Evolutionary conservation across 306 rosid genomes (phyloP), one percentile per base, ranked within the genome.

Genomic region (Biancaea sappan): DNA sequence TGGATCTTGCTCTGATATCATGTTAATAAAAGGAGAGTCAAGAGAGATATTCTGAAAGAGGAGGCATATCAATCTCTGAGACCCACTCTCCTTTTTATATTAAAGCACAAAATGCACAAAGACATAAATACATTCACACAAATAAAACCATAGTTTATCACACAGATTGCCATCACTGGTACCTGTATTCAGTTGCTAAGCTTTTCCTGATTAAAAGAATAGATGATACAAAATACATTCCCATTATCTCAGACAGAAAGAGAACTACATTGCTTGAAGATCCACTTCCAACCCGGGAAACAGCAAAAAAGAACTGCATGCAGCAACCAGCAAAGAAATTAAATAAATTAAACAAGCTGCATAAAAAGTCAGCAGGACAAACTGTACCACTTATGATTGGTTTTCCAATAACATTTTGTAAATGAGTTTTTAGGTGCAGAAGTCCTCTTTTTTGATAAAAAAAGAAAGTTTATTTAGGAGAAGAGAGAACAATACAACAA

Each of bases 201-300:
- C 98, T 94, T 83, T 94, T 94, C 79, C 99, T 92, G 77, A 94
- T 94, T 83, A 94, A 84, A 71, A 94, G 99, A 81, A 94, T 92
- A 62, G 99, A 94, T 52, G 99, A 94, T 64, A 94, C 54, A 60
- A 94, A 94, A 80, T 94, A 92, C 96, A 90, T 92, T 83, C 99
- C 99, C 99, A 94, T 94, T 56, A 94, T 92, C 86, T 92, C 99
- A 1, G 97, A 92, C 59, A 94, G 87, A 83, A 94, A 92, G 72
- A 94, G 90, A 59, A 94, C 97, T 22, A 94, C 97, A 51, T 94
- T 94, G 90, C 99, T 94, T 41, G 99, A 94, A 72, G 99, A 94
- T 83, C 99, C 96, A 86, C 99, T 94, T 74, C 99, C 97, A 73
- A 90, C 97, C 83, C 99, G 86, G 72, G 97, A 94, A 75, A 94